Evolutionary conservation across 2,329 filamentous ascomycete species (phyloP), one percentile per base, ranked within the genome.

Genomic region (Colletotrichum echinochloae): DNA sequence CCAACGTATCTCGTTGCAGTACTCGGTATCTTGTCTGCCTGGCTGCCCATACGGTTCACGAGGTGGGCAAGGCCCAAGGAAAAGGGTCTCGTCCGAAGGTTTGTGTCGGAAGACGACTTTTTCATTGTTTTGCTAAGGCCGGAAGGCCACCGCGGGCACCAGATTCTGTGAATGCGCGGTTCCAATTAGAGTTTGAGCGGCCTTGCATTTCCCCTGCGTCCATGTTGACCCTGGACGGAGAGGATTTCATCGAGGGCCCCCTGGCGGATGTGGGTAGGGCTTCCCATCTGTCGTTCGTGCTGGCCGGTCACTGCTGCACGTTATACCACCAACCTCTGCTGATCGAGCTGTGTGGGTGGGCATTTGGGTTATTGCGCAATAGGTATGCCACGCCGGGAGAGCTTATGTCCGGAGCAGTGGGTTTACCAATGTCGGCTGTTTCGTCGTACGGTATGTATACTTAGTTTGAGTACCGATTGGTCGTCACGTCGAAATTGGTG

Each of bases 291-390:
- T n/a, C n/a, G n/a, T n/a, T n/a, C n/a, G n/a, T n/a, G n/a, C n/a
- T n/a, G n/a, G n/a, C n/a, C n/a, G n/a, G n/a, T n/a, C n/a, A n/a
- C n/a, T n/a, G n/a, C n/a, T n/a, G n/a, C n/a, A n/a, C n/a, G n/a
- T n/a, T n/a, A n/a, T n/a, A n/a, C n/a, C n/a, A n/a, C n/a, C n/a
- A n/a, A n/a, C n/a, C n/a, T n/a, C n/a, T n/a, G n/a, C n/a, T 33
- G 33, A 35, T 20, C 11, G 30, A 20, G 28, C 20, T 12, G 8
- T 28, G 54, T 65, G 28, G n/a, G n/a, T n/a, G n/a, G n/a, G n/a
- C n/a, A n/a, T n/a, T n/a, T n/a, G 61, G 61, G 28, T n/a, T 69
- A 55, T 55, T 65, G 55, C 54, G 61, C 55, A 60, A 39, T 49
- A 26, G n/a, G n/a, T 60, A 55, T 48, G 23, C 56, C 56, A 56